A percentile compares a stretch with the other conserved stretches of the same genome.
phyloP scores from a whole-genome alignment of 768 basidiomycete species.

The Mycena vulgaris region DNA sequence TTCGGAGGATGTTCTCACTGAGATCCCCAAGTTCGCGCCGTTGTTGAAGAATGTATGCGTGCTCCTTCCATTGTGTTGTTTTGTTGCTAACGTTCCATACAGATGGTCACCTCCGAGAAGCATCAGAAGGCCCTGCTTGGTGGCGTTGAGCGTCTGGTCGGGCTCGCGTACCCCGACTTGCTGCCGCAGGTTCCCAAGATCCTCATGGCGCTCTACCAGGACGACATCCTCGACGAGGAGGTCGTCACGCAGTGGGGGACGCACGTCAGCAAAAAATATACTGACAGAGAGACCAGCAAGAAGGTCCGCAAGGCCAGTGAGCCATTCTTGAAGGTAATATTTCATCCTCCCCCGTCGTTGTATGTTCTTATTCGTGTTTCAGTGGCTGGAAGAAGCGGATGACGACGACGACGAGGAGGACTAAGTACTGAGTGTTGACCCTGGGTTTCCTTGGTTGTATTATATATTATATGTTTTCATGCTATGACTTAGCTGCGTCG shows the following conservation, averaged over 20 bases:
- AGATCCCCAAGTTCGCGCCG: slow-evolving; percentile 76
- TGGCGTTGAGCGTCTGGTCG: slow-evolving; percentile 90
- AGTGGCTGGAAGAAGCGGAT: slow-evolving; percentile 94
- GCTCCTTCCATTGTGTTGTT: neutral
- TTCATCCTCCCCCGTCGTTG: neutral
- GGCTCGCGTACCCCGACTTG: slow-evolving; percentile 80
- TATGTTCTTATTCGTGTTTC: slow-evolving; percentile 30
- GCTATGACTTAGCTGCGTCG: slow-evolving; percentile 9
- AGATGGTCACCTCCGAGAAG: slow-evolving; percentile 95
- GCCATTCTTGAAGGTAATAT: slow-evolving; percentile 90
- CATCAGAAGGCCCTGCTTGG: slow-evolving; percentile 96
- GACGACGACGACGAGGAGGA: slow-evolving; percentile 75
- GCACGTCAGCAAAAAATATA: slow-evolving; percentile 96
- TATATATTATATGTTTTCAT: slow-evolving; percentile 28
- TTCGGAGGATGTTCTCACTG: slow-evolving; percentile 75
- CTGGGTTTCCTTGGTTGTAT: neutral
- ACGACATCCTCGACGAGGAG: slow-evolving; percentile 93
- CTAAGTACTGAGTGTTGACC: slow-evolving; percentile 15
- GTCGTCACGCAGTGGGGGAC: slow-evolving; percentile 94
- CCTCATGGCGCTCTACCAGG: slow-evolving; percentile 95
- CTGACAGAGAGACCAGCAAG: slow-evolving; percentile 95
- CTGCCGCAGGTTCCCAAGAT: slow-evolving; percentile 87
- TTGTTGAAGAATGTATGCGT: slow-evolving; percentile 82
- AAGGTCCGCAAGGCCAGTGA: slow-evolving; percentile 96
- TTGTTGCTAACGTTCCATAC: slow-evolving; percentile 28